Base-by-base conservation (phyloP, 169 alveolate species). In the Babesia bovis region DNA sequence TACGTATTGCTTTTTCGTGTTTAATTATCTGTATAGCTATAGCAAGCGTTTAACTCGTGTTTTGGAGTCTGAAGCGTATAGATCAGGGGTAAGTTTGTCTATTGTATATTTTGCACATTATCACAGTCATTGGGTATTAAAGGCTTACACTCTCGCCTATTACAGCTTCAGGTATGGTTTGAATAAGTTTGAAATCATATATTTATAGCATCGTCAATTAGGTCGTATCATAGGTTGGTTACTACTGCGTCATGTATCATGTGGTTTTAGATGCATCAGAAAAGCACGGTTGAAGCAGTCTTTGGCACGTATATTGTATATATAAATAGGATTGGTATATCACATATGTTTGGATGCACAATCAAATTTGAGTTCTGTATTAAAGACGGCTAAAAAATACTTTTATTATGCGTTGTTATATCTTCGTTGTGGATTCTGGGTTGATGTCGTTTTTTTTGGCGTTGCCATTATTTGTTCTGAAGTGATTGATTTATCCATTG, bases 41-140 rank as follows among this genome's bases (percentile, higher is more conserved):
- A 67, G 82, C 58, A n/a, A 68, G 4, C 45, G 86, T 15, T 35
- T 52, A 15, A 15, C 63, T n/a, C 36, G 77, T 28, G 82, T 26
- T 36, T 44, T 78, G 76, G 83, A 78, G 47, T 6, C 19, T 9
- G 19, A 19, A 28, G 45, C 73, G 0, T 61, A 56, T 38, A 68
- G 60, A 53, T 26, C 71, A 13, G 81, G 68, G 65, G 86, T 78
- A 44, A n/a, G 68, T 35, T 25, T 12, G 9, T 32, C 40, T 45
- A 2, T 44, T 23, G 9, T 3, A 4, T 2, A 6, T 19, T 26
- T 35, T 17, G 6, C 7, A 59, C 17, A 0, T 4, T 25, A 28
- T 3, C 26, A 9, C 38, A 63, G 73, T 58, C 73, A 3, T 40
- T 63, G 25, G 49, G 47, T 12, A 28, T 63, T 1, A 63, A 63